These are phyloP conservation scores for Sonneratia alba DNA, from an alignment of 345 rosid species.

Conservation along the genomic window DNA sequence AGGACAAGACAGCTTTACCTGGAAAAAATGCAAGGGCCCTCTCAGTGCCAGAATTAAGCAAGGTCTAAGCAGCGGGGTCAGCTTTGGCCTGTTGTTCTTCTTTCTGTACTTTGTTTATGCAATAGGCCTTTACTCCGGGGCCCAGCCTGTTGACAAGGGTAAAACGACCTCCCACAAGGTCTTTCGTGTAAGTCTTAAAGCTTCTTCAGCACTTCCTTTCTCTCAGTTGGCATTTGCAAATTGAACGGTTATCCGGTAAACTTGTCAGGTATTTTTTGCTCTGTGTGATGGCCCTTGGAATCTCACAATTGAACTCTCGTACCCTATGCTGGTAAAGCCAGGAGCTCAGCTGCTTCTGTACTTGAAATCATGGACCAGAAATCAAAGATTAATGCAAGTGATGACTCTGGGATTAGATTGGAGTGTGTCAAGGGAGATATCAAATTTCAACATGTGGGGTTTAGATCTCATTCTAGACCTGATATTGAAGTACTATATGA, in stretches of 20 bases:
- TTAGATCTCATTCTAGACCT: slow-evolving; percentile 31
- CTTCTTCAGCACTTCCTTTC: neutral
- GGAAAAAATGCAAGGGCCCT: slow-evolving; percentile 30
- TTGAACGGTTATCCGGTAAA: neutral
- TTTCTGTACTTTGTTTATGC: slow-evolving; percentile 16
- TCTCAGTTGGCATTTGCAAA: neutral
- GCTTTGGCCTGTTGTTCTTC: slow-evolving; percentile 27
- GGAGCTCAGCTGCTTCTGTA: slow-evolving; percentile 25
- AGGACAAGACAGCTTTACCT: slow-evolving; percentile 22
- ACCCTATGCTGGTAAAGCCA: slow-evolving; percentile 19
- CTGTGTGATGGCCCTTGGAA: slow-evolving; percentile 19
- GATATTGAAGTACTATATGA: slow-evolving; percentile 22
- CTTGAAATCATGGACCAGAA: slow-evolving; percentile 20
- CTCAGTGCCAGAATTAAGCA: slow-evolving; percentile 17
- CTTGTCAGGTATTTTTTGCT: slow-evolving; percentile 29
- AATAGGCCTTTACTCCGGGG: slow-evolving; percentile 22
- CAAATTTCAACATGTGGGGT: slow-evolving; percentile 20
- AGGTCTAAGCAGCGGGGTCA: slow-evolving; percentile 19
- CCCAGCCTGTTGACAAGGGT: slow-evolving; percentile 18
- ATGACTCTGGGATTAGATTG: slow-evolving; percentile 14
- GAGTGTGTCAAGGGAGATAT: slow-evolving; percentile 21
- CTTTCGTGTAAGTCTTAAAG: slow-evolving; percentile 19
- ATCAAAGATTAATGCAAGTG: slow-evolving; percentile 22
- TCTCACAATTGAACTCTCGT: slow-evolving; percentile 27
- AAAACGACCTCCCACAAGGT: slow-evolving; percentile 22